These are phyloP conservation scores for Parafenestella ontariensis DNA, from an alignment of 2,329 filamentous ascomycete species.

Conservation along the genomic window DNA sequence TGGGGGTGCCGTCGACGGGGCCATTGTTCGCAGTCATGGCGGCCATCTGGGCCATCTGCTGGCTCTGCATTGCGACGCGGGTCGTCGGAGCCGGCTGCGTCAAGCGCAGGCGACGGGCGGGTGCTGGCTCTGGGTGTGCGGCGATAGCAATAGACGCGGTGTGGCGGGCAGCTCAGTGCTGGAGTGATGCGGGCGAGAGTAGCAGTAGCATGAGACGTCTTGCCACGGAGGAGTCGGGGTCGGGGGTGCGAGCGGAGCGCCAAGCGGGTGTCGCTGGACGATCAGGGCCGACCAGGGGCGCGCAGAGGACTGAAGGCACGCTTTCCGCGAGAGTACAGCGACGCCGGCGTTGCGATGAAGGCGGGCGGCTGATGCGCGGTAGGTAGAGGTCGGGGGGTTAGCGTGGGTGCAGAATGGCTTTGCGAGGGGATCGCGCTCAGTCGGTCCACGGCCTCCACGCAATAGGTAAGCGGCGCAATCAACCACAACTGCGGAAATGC, in stretches of 20 bases:
- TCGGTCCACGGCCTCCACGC: neutral
- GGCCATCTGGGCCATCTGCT: conserved; percentile 70
- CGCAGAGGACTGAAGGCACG: conserved; percentile 1
- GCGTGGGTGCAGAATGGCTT: conserved; percentile 15
- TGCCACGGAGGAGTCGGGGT: conserved; percentile 28
- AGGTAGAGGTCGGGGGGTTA: conserved; percentile 3
- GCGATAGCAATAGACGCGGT: conserved; percentile 16
- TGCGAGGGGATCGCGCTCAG: conserved; percentile 6
- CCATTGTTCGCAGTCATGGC: conserved; percentile 68
- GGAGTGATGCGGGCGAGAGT: conserved; percentile 26
- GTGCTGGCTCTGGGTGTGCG: conserved; percentile 22
- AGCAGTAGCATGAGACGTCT: conserved; percentile 42
- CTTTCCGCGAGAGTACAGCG: conserved; percentile 3
- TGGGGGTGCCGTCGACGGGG: conserved; percentile 69
- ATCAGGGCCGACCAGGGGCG: conserved; percentile 6
- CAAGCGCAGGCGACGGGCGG: conserved; percentile 25
- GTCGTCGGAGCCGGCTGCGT: conserved; percentile 17
- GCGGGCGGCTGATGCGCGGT: conserved; percentile 26
- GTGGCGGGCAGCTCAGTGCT: conserved; percentile 37
- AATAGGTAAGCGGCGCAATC: conserved; percentile 4
- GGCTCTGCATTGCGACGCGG: conserved; percentile 47
- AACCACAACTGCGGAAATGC: conserved; percentile 16
- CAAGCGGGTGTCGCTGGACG: conserved; percentile 19
- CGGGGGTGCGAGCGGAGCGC: conserved; percentile 23
- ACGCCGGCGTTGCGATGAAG: conserved; percentile 17